Base-by-base conservation (phyloP, 163 green algal species). In the Prototheca wickerhamii region DNA sequence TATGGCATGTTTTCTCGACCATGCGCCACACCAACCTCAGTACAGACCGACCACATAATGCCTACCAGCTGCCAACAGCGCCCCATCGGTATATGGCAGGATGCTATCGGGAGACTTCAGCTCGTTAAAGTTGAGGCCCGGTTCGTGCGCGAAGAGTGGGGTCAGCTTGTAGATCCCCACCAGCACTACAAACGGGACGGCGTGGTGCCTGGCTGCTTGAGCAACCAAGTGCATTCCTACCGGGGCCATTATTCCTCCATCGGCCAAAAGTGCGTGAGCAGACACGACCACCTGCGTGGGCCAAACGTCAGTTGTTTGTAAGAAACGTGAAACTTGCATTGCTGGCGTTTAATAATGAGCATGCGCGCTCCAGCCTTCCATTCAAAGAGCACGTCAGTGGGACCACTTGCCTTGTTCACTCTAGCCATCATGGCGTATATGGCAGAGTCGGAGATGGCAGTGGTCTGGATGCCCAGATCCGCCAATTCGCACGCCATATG, bases 341-440 rank as follows among this genome's bases (percentile, higher is more conserved):
- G n/a, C n/a, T n/a, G n/a, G n/a, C n/a, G n/a, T n/a, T n/a, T n/a
- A n/a, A n/a, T n/a, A n/a, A n/a, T n/a, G n/a, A n/a, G n/a, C n/a
- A n/a, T n/a, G n/a, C n/a, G n/a, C n/a, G n/a, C n/a, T n/a, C n/a
- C n/a, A n/a, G n/a, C n/a, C n/a, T n/a, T n/a, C n/a, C n/a, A n/a
- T n/a, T n/a, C n/a, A n/a, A n/a, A n/a, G n/a, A n/a, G n/a, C n/a
- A n/a, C n/a, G n/a, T n/a, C n/a, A n/a, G n/a, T n/a, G n/a, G n/a
- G n/a, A n/a, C n/a, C n/a, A n/a, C n/a, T 25, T 49, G 92, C 93
- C 84, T 98, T 95, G 84, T 97, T 96, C 20, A 91, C 86, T 29
- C 93, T 77, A 4, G 90, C 86, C 93, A 98, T 98, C 80, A 98
- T 91, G 46, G 94, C 92, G 83, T 96, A 98, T 21, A 97, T 83